These are phyloP conservation scores for Jamesozyma rosinii DNA, from an alignment of 805 yeast genomes.

Conservation along the genomic window DNA sequence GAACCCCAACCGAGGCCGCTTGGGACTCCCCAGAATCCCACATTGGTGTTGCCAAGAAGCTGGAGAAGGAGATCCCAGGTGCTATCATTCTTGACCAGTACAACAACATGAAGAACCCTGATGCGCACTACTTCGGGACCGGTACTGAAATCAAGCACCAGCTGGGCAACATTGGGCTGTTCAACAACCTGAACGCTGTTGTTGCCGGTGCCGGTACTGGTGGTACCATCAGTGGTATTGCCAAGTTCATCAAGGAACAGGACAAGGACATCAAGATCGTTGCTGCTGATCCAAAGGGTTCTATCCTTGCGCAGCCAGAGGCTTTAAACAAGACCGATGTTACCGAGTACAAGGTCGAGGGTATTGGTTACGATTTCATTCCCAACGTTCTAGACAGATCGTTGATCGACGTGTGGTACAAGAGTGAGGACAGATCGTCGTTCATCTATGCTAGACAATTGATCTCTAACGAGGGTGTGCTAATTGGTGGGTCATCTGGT, in stretches of 20 bases:
- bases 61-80: conserved; percentile 76
- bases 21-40: conserved; percentile 90
- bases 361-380: conserved; percentile 82
- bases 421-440: conserved; percentile 75
- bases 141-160: conserved; percentile 82
- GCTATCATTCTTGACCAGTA: conserved; percentile 81
- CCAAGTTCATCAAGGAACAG: conserved; percentile 65
- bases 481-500: conserved; percentile 88
- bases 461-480: conserved; percentile 74
- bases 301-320: conserved; percentile 75
- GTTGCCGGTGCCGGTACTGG: conserved; percentile 95
- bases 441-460: conserved; percentile 74
- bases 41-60: conserved; percentile 74
- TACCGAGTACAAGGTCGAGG: conserved; percentile 70
- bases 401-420: conserved; percentile 69
- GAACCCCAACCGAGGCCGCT: conserved; percentile 89
- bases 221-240: conserved; percentile 81
- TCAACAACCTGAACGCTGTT: conserved; percentile 58
- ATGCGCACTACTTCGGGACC: conserved; percentile 76
- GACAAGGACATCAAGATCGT: conserved; percentile 51
- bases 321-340: conserved; percentile 46
- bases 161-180: conserved; percentile 34
- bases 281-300: conserved; percentile 84
- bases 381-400: conserved; percentile 70
- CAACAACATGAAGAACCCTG: conserved; percentile 67